phyloP scores from a whole-genome alignment of 2,329 filamentous ascomycete species.

The Diaporthe sp. region DNA sequence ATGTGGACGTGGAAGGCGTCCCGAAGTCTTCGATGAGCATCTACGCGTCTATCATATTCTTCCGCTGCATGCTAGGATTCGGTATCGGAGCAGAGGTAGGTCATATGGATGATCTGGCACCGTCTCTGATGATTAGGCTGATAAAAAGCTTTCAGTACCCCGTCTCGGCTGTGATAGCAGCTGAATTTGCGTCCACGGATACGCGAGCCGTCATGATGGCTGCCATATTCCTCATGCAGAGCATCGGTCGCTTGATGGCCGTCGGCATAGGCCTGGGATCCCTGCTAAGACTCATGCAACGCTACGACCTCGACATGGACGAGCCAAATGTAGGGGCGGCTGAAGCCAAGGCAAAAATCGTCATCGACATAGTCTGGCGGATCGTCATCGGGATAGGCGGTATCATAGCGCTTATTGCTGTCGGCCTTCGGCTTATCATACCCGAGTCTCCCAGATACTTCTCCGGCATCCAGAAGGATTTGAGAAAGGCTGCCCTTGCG shows the following conservation, averaged over 20 bases:
- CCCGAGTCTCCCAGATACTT: slow-evolving; percentile 61
- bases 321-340: slow-evolving; percentile 24
- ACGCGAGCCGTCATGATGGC: slow-evolving; percentile 48
- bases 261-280: slow-evolving; percentile 42
- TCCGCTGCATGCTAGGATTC: slow-evolving; percentile 46
- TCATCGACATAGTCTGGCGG: slow-evolving; percentile 64
- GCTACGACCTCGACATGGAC: background rate
- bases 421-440: slow-evolving; percentile 63
- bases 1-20: background rate
- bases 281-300: slow-evolving; percentile 24
- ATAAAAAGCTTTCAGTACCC: slow-evolving; percentile 46
- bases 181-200: slow-evolving; percentile 49
- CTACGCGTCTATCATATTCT: slow-evolving; percentile 45
- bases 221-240: slow-evolving; percentile 48
- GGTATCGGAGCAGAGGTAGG: slow-evolving; percentile 50
- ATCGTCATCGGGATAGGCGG: slow-evolving; percentile 64
- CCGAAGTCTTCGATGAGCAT: slow-evolving; percentile 46
- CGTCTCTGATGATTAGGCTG: background rate
- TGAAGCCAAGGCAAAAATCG: slow-evolving; percentile 42
- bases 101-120: background rate
- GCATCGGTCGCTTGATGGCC: slow-evolving; percentile 44
- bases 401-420: slow-evolving; percentile 61
- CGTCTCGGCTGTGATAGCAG: slow-evolving; percentile 49
- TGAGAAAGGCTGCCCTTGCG: slow-evolving; percentile 40
- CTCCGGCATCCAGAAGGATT: slow-evolving; percentile 42